Evolutionary conservation across 352 stramenopile species (phyloP), one percentile per base, ranked within the genome.

Genomic region (Phytophthora cryptogea): DNA sequence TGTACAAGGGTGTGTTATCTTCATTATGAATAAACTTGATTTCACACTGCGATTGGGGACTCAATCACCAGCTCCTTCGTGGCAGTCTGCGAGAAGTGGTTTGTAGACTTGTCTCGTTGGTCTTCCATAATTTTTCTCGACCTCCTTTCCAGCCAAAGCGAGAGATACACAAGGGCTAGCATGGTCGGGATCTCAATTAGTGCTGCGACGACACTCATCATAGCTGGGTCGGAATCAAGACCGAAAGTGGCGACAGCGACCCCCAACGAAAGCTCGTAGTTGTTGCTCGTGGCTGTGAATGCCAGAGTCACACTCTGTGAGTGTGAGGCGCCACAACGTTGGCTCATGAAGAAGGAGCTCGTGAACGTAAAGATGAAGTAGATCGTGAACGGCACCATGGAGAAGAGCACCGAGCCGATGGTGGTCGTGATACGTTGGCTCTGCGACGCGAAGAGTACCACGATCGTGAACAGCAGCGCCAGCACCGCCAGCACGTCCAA

Each of bases 261-360:
- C 5, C 79, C 85, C 27, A 90, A 65, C 28, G 80, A 86, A 40
- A 94, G 59, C 56, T 92, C 85, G 61, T 90, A 94, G 66, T 92
- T 92, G 78, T 92, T 94, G 66, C 81, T 92, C n/a, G 78, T 86
- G n/a, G 81, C 80, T 31, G 87, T 92, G 59, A 94, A 89, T 23
- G 79, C 72, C 7, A 89, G 68, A 27, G 75, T 75, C 10, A 70
- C 63, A 44, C 70, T 68, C 58, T 84, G 79, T 8, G 60, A 28
- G 63, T 88, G 86, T 4, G 57, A 72, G n/a, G 66, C 74, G 11
- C 72, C 76, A 26, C 64, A 53, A 16, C 14, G 35, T 32, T 57
- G 47, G 33, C 76, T 76, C 54, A 84, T 54, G 33, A 49, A 40
- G 55, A 86, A 86, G 32, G 78, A 78, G 9, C 44, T 61, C n/a